Evolutionary conservation across 1,284 basidiomycete species (phyloP).

Genomic region (Singerocomus rubriflavus): DNA sequence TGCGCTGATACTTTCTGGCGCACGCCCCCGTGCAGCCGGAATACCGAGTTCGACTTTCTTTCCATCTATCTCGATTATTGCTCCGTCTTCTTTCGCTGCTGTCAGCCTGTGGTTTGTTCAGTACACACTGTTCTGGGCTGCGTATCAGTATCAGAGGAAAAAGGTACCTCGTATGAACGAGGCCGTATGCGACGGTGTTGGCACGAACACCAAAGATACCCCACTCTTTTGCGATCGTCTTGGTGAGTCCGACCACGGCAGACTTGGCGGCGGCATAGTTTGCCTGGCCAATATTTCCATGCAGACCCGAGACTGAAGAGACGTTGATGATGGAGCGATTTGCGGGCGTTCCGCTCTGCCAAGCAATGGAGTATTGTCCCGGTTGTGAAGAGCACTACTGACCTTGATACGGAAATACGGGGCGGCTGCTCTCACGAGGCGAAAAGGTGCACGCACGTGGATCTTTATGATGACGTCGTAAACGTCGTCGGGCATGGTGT

Average conservation of each 20-base stretch:
- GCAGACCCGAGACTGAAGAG: constrained; percentile 73
- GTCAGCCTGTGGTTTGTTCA: constrained; percentile 48
- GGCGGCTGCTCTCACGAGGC: constrained; percentile 79
- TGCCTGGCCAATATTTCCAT: constrained; percentile 81
- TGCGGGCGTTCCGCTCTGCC: constrained; percentile 45
- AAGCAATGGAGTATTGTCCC: background rate
- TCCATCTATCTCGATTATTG: constrained; percentile 74
- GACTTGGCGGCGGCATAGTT: constrained; percentile 83
- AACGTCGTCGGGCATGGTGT: constrained; percentile 80
- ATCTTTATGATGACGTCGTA: constrained; percentile 82
- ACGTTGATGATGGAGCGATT: constrained; percentile 80
- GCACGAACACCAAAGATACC: constrained; percentile 78
- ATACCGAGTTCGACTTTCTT: constrained; percentile 83
- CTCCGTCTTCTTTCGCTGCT: constrained; percentile 74
- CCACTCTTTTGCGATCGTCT: constrained; percentile 88
- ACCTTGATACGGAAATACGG: constrained; percentile 85
- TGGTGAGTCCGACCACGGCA: constrained; percentile 74
- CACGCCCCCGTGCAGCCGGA: constrained; percentile 47
- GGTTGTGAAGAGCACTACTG: background rate
- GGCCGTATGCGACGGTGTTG: constrained; percentile 79
- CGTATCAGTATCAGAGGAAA: background rate
- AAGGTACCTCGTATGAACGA: constrained; percentile 65
- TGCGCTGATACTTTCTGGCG: constrained; percentile 33
- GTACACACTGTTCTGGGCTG: background rate
- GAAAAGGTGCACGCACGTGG: constrained; percentile 67